Base-by-base conservation (phyloP, 2,329 filamentous ascomycete genomes). In the Sclerotinia glacialis region DNA sequence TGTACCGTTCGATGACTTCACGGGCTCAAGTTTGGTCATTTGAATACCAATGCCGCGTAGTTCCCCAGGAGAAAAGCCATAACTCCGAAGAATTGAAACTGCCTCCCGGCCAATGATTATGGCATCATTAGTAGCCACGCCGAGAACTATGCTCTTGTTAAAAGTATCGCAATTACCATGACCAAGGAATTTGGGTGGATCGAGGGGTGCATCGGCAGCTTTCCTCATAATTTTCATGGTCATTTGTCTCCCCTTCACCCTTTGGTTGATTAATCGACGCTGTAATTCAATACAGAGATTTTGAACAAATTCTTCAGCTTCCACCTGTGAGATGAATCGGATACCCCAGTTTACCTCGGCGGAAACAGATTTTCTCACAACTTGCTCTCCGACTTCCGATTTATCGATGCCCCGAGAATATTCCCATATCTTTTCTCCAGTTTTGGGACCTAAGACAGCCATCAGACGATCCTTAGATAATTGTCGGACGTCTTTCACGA, bases 291-390 rank as follows among this genome's bases (percentile, higher is more conserved):
- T 89, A 74, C 91, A 95, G 0, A 99, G 80, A 71, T 91, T 95
- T 69, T 86, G 81, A 40, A 98, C 84, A 76, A 99, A 99, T 70
- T 96, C 92, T 67, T 98, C 94, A 0, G 93, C 93, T 78, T 99
- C 94, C n/a, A 86, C 84, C 74, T 97, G 92, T 68, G 85, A 96
- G 71, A 95, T 87, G 76, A 99, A 99, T 7, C 95, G 88, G 66
- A 99, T 96, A 3, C 96, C 95, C 95, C 95, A 99, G 73, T 95
- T 99, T 69, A 99, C 92, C 76, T 99, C 95, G 0, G 94, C 94
- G 2, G 95, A 98, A 0, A 99, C 92, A 0, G 94, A 98, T 76
- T 98, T 99, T 64, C 95, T 88, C 21, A 92, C 82, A 0, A 89
- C 86, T 74, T 96, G 90, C 67, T 94, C 90, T 42, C 93, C 94